Evolutionary conservation across 257 asterid species (phyloP).

Genomic region (Primulina huaijiensis): DNA sequence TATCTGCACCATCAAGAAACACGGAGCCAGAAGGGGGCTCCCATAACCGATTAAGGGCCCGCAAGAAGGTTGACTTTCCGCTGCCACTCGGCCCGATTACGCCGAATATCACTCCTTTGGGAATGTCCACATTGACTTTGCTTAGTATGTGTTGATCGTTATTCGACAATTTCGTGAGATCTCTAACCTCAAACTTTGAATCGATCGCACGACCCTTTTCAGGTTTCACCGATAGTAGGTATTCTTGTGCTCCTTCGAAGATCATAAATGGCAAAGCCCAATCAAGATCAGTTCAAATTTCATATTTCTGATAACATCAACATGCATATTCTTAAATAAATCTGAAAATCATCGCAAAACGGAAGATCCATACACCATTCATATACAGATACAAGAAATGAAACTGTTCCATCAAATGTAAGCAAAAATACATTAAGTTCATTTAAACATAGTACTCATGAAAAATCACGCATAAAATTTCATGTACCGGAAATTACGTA

Average conservation of each 20-base stretch:
- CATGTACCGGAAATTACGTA: no score
- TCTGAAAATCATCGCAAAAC: not conserved
- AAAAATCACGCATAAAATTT: no score
- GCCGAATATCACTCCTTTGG: slow-evolving; percentile 66
- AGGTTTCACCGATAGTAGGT: slow-evolving; percentile 34
- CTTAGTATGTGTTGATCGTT: slow-evolving; percentile 47
- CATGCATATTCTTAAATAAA: not conserved
- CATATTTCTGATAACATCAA: not conserved
- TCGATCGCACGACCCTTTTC: slow-evolving; percentile 23
- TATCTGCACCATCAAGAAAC: slow-evolving; percentile 60
- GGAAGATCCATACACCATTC: not conserved
- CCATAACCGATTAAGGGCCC: slow-evolving; percentile 76
- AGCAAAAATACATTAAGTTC: no score
- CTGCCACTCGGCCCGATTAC: slow-evolving; percentile 85
- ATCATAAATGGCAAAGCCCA: not conserved
- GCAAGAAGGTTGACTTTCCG: slow-evolving; percentile 68
- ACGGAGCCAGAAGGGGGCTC: slow-evolving; percentile 62
- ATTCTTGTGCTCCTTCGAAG: slow-evolving; percentile 39
- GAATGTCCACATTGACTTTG: slow-evolving; percentile 54
- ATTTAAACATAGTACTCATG: no score
- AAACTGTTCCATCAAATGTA: not conserved
- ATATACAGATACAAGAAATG: not conserved
- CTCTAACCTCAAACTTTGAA: slow-evolving; percentile 54
- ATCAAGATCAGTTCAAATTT: not conserved
- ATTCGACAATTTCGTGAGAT: slow-evolving; percentile 42